phyloP scores from a whole-genome alignment of 2,329 filamentous ascomycete genomes.

The Cryphonectria radicalis region DNA sequence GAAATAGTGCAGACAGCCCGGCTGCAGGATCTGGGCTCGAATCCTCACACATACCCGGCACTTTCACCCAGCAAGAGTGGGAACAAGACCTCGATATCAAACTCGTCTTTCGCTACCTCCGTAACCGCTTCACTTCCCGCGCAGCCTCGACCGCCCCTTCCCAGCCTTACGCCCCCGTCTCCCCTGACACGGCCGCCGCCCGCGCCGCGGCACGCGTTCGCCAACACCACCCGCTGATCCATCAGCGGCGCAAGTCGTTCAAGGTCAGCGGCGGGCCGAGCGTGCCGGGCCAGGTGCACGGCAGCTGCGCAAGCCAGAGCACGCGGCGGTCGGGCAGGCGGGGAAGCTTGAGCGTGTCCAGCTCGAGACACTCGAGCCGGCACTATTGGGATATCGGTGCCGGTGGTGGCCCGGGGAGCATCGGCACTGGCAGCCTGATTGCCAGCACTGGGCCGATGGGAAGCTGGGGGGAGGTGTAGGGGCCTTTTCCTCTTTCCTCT shows the following conservation, averaged over 20 bases:
- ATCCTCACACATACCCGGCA: constrained; percentile 18
- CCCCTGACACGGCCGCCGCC: constrained; percentile 54
- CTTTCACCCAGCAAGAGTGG: constrained; percentile 81
- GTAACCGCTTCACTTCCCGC: constrained; percentile 68
- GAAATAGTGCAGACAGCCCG: constrained; percentile 30
- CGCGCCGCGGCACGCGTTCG: constrained; percentile 78
- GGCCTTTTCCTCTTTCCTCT: neutral
- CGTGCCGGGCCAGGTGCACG: constrained; percentile 41
- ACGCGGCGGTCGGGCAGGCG: constrained; percentile 68
- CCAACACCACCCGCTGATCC: constrained; percentile 84
- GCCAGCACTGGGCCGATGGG: constrained; percentile 71
- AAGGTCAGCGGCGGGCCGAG: constrained; percentile 57
- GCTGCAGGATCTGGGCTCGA: constrained; percentile 29
- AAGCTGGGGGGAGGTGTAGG: constrained; percentile 76
- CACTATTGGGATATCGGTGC: constrained; percentile 90
- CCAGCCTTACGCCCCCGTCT: constrained; percentile 45
- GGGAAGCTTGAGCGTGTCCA: constrained; percentile 71
- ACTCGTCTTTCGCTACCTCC: constrained; percentile 87
- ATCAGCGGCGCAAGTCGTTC: constrained; percentile 59
- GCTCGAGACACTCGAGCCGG: constrained; percentile 74
- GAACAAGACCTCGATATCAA: constrained; percentile 89
- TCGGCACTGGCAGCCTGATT: constrained; percentile 75
- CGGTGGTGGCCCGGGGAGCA: constrained; percentile 55
- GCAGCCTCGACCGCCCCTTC: constrained; percentile 52
- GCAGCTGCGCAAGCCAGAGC: constrained; percentile 87